These are phyloP conservation scores for Centella asiatica DNA, from an alignment of 129 eudicot genomes.

Conservation along the genomic window DNA sequence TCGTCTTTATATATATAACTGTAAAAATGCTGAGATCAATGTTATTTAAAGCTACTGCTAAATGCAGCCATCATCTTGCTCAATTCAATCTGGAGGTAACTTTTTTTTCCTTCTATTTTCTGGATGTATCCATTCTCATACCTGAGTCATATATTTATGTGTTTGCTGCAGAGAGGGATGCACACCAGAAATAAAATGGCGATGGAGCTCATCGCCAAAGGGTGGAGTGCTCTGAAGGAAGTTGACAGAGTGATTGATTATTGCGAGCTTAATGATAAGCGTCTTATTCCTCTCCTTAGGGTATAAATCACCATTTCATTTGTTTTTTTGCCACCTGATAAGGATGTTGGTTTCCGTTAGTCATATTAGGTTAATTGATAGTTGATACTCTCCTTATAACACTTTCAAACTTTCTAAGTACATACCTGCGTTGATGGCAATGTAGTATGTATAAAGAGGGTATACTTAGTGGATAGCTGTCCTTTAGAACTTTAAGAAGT, in stretches of 20 bases:
- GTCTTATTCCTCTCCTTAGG: slow-evolving; percentile 74
- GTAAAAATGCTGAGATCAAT: slow-evolving; percentile 43
- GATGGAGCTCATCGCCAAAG: slow-evolving; percentile 77
- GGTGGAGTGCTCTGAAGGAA: slow-evolving; percentile 73
- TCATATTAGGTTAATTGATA: too few relatives aligned
- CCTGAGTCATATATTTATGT: neutral
- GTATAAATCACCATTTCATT: slow-evolving; percentile 12
- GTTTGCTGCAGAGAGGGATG: slow-evolving; percentile 51
- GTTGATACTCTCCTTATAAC: too few relatives aligned
- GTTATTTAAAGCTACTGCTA: slow-evolving; percentile 23
- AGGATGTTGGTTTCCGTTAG: neutral
- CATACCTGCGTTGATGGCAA: too few relatives aligned
- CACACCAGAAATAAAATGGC: slow-evolving; percentile 76
- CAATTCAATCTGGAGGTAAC: slow-evolving; percentile 30
- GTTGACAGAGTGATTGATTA: slow-evolving; percentile 84
- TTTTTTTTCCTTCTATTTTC: neutral
- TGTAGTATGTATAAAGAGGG: too few relatives aligned
- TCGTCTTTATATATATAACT: neutral
- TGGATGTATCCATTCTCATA: neutral
- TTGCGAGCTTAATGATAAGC: slow-evolving; percentile 66
- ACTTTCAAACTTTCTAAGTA: too few relatives aligned
- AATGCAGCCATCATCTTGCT: slow-evolving; percentile 10
- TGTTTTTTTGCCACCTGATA: neutral
- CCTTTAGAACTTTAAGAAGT: neutral
- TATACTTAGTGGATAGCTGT: neutral